Evolutionary conservation across 164 flowering plant genomes (phyloP).

Genomic region (Aristolochia fimbriata): DNA sequence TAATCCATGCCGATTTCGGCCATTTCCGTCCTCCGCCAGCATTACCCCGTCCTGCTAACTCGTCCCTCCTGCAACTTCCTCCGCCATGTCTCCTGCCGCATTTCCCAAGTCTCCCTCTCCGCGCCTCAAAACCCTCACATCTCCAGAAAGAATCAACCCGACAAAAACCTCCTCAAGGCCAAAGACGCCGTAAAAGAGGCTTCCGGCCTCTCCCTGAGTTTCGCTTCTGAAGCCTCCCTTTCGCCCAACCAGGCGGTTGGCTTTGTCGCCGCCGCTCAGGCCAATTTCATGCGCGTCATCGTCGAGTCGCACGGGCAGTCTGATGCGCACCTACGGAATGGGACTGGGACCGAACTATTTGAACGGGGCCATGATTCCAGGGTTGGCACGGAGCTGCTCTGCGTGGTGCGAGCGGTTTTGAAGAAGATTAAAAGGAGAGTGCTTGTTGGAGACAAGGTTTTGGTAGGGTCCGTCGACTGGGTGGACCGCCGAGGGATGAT

Average conservation of each 20-base stretch:
- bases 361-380: not conserved
- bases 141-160: slow-evolving; percentile 26
- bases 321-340: not conserved
- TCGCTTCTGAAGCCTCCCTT: slow-evolving; percentile 27
- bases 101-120: slow-evolving; percentile 15
- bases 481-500: slow-evolving; percentile 81
- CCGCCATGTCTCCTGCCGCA: slow-evolving; percentile 16
- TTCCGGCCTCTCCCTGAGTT: slow-evolving; percentile 38
- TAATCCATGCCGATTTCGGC: slow-evolving; percentile 26
- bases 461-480: slow-evolving; percentile 88
- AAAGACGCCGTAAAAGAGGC: slow-evolving; percentile 34
- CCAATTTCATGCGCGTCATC: slow-evolving; percentile 93
- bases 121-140: slow-evolving; percentile 27
- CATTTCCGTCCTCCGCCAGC: slow-evolving; percentile 33
- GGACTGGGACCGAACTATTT: not conserved
- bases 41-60: slow-evolving; percentile 4
- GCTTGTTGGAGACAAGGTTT: slow-evolving; percentile 87
- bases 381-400: slow-evolving; percentile 61
- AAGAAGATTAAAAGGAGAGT: slow-evolving; percentile 92
- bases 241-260: slow-evolving; percentile 61
- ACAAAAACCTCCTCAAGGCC: slow-evolving; percentile 47
- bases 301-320: slow-evolving; percentile 26
- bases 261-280: slow-evolving; percentile 72
- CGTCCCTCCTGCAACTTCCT: slow-evolving; percentile 12
- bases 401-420: slow-evolving; percentile 76